These are phyloP conservation scores for Rhizopogon vesiculosus DNA, from an alignment of 768 basidiomycete genomes.

Conservation along the genomic window DNA sequence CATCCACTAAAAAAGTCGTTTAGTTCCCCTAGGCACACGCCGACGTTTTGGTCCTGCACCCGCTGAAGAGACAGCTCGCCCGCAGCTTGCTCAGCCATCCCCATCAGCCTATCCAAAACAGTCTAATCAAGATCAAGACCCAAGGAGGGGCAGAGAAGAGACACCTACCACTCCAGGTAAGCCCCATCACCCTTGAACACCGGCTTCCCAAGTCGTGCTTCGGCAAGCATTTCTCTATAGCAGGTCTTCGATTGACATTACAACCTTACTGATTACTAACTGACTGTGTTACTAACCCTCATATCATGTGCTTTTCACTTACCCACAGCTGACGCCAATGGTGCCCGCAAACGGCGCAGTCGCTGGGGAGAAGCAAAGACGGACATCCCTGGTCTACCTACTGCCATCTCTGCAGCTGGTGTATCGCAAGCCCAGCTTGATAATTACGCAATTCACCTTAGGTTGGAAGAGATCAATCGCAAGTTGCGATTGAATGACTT, in stretches of 20 bases:
- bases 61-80: slow-evolving; percentile 74
- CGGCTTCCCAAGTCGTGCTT: slow-evolving; percentile 32
- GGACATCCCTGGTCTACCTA: slow-evolving; percentile 89
- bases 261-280: slow-evolving; percentile 32
- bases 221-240: slow-evolving; percentile 14
- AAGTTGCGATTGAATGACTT: slow-evolving; percentile 93
- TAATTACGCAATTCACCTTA: slow-evolving; percentile 94
- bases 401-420: slow-evolving; percentile 88
- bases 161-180: slow-evolving; percentile 75
- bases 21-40: slow-evolving; percentile 80
- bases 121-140: slow-evolving; percentile 49
- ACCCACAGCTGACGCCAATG: slow-evolving; percentile 71
- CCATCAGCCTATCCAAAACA: slow-evolving; percentile 81
- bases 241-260: slow-evolving; percentile 11
- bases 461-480: slow-evolving; percentile 96
- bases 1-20: slow-evolving; percentile 10
- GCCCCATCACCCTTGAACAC: slow-evolving; percentile 36
- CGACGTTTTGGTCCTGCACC: slow-evolving; percentile 91
- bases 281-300: slow-evolving; percentile 51
- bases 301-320: slow-evolving; percentile 37
- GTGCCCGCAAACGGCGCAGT: slow-evolving; percentile 90
- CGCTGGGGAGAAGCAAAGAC: slow-evolving; percentile 96
- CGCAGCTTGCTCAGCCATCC: slow-evolving; percentile 83
- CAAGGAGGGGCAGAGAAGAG: slow-evolving; percentile 65
- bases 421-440: slow-evolving; percentile 96